phyloP scores from a whole-genome alignment of 768 basidiomycete species.

The Leccinellum rugosiceps region DNA sequence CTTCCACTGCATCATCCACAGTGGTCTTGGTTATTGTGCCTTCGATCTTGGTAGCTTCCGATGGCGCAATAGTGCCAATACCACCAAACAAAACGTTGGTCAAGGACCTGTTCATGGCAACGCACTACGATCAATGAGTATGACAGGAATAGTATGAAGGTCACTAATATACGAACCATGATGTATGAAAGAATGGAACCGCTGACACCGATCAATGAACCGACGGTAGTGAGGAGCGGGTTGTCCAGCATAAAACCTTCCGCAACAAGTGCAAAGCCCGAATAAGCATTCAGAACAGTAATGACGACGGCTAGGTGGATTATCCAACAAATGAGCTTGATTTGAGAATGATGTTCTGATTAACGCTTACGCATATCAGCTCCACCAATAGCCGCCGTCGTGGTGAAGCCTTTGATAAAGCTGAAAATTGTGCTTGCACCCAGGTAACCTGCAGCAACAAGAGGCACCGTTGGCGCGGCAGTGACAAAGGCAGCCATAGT shows the following conservation, averaged over 20 bases:
- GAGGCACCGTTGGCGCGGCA: constrained; percentile 64
- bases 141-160: not conserved
- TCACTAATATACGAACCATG: constrained; percentile 54
- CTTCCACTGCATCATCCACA: constrained; percentile 79
- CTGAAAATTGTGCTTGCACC: constrained; percentile 71
- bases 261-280: constrained; percentile 86
- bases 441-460: constrained; percentile 75
- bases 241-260: constrained; percentile 94
- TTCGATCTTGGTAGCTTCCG: constrained; percentile 72
- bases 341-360: not conserved
- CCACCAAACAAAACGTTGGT: constrained; percentile 88
- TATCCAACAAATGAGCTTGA: constrained; percentile 1
- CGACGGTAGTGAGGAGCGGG: constrained; percentile 76
- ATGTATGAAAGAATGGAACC: constrained; percentile 91
- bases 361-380: constrained; percentile 82
- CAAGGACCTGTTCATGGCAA: constrained; percentile 88
- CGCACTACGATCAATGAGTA: constrained; percentile 51
- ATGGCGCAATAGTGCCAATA: constrained; percentile 54
- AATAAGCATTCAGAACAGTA: constrained; percentile 87
- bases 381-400: constrained; percentile 88
- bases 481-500: constrained; percentile 78
- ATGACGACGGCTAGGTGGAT: constrained; percentile 72
- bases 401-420: constrained; percentile 84
- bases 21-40: constrained; percentile 75
- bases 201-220: constrained; percentile 85